A percentile compares a stretch with the other conserved stretches of the same genome.
phyloP scores from a whole-genome alignment of 768 basidiomycete genomes.

The Russula foetens region DNA sequence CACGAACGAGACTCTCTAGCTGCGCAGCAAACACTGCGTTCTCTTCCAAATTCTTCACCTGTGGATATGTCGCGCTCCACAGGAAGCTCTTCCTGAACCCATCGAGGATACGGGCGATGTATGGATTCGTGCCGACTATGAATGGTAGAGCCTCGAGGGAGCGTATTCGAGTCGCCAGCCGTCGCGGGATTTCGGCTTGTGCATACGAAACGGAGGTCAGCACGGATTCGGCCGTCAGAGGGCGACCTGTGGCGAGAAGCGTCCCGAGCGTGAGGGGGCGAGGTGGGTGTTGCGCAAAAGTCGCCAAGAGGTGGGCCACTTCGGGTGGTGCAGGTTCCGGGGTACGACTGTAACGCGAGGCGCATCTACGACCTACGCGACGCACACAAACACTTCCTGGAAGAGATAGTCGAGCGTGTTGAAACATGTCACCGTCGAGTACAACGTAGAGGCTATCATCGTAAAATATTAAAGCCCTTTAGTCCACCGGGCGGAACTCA shows the following conservation, averaged over 20 bases:
- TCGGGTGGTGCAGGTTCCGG: conserved; percentile 45
- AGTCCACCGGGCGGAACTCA: conserved; percentile 4
- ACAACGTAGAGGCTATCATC: background rate
- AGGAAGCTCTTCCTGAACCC: conserved; percentile 64
- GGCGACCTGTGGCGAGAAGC: conserved; percentile 67
- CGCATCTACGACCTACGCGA: background rate
- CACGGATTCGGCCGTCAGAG: conserved; percentile 61
- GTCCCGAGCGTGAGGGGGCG: conserved; percentile 64
- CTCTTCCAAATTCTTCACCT: conserved; percentile 56
- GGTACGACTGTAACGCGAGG: conserved; percentile 26
- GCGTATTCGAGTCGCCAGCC: conserved; percentile 66
- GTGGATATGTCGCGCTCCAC: conserved; percentile 58
- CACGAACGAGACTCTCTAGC: conserved; percentile 62
- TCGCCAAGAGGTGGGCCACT: conserved; percentile 50
- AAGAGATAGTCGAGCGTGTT: background rate
- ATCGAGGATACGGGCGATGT: conserved; percentile 62
- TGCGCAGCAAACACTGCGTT: conserved; percentile 61
- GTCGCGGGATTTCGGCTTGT: conserved; percentile 66
- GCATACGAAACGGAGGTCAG: conserved; percentile 68
- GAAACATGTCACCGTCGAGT: background rate
- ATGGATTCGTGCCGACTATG: conserved; percentile 86
- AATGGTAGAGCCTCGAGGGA: conserved; percentile 73
- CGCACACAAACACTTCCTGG: background rate
- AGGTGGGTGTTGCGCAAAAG: conserved; percentile 55
- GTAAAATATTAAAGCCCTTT: background rate